Base-by-base conservation (phyloP, 2,329 filamentous ascomycete genomes). In the Escovopsis sp. region DNA sequence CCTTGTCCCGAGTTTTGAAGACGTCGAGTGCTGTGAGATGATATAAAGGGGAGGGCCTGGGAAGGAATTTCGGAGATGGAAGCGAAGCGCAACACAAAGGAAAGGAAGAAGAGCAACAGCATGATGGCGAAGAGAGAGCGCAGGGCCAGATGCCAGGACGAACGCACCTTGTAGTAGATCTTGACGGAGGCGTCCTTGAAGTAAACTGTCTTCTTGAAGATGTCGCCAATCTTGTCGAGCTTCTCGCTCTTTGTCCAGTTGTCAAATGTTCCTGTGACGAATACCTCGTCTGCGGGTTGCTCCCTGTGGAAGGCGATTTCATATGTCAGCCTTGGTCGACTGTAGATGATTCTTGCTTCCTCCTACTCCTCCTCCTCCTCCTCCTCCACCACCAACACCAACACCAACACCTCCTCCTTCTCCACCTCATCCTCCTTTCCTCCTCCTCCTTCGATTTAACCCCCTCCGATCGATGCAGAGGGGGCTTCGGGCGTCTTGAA, bases 201-300 rank as follows among this genome's bases (percentile, higher is more conserved):
- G 41, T 75, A 67, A 45, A 98, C 86, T 30, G 76, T 76, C 70
- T 94, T 94, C 63, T 82, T 71, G 62, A 93, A 94, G 53, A 72
- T 54, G 48, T 77, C 69, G 57, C 74, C 82, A 34, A 77, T 71
- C 66, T 85, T 86, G 38, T 87, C 79, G 44, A 98, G 74, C 67
- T 83, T 76, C 60, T 89, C 76, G 43, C 78, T 86, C 71, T 91
- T 89, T 51, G 74, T 73, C 91, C 91, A 98, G 66, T 85, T 74
- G 65, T 96, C 89, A 59, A 96, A 96, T 48, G 84, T 89, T 59
- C 91, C 91, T 34, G 89, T 96, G 53, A 96, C 91, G 63, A 82
- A 89, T 61, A 96, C 89, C 59, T 93, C 83, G 51, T 79, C 73
- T 58, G 84, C 88, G 53, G 78, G 70, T 61, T 91, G 80, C 58